Conservation (phyloP, 108 stramenopile species). For the Cyclostephanos invisitatus region DNA sequence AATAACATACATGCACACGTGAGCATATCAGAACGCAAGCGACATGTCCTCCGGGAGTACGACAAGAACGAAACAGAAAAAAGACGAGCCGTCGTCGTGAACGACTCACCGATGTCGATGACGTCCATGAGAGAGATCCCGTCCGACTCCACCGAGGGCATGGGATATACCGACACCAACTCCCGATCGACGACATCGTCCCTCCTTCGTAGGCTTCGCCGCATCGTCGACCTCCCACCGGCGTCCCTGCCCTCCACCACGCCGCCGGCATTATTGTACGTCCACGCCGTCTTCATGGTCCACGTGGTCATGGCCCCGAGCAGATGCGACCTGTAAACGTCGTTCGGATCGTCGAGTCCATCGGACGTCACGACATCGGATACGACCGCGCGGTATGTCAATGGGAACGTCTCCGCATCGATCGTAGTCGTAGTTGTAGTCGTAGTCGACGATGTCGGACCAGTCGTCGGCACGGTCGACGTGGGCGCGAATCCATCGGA, state of each 20-base stretch:
- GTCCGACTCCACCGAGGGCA: background rate
- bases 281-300: background rate
- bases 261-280: background rate
- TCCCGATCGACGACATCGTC: background rate
- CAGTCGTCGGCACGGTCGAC: background rate
- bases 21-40: too few relatives aligned
- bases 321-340: background rate
- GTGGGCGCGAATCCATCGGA: background rate
- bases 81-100: background rate
- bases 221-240: too few relatives aligned
- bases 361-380: background rate
- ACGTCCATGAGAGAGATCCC: background rate
- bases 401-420: background rate
- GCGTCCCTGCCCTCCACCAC: background rate
- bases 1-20: background rate
- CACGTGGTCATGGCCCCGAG: slow-evolving; percentile 8
- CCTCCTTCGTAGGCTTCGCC: background rate
- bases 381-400: slow-evolving; percentile 5
- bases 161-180: background rate
- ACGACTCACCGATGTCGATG: slow-evolving; percentile 4
- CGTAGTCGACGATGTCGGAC: background rate
- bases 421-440: background rate
- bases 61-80: background rate
- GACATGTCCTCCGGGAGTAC: background rate
- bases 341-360: background rate